phyloP scores from a whole-genome alignment of 2,329 filamentous ascomycete species.

The Drechslerella coelobrocha region DNA sequence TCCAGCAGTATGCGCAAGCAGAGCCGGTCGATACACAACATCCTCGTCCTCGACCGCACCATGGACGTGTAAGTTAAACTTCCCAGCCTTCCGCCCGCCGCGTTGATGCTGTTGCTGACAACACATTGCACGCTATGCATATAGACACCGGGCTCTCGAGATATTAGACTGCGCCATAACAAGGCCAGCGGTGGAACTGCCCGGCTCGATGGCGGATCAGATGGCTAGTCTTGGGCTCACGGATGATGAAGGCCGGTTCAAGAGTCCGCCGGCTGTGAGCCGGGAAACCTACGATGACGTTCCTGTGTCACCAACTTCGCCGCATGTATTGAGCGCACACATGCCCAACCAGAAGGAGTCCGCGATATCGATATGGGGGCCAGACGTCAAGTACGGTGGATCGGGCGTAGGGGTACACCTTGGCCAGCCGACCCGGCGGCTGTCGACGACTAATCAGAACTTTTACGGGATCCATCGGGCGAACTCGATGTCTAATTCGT shows the following conservation, averaged over 20 bases:
- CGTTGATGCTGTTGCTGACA: slow-evolving; percentile 30
- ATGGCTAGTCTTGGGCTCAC: slow-evolving; percentile 23
- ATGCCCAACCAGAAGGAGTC: slow-evolving; percentile 46
- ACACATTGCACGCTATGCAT: slow-evolving; percentile 22
- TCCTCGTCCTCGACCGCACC: slow-evolving; percentile 38
- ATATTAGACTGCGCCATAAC: slow-evolving; percentile 26
- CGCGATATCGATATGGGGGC: slow-evolving; percentile 22
- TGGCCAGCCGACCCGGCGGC: background rate
- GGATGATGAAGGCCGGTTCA: slow-evolving; percentile 26
- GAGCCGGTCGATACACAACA: slow-evolving; percentile 41
- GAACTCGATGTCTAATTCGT: slow-evolving; percentile 48
- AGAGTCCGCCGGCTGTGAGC: background rate
- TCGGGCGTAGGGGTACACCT: slow-evolving; percentile 20
- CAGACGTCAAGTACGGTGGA: slow-evolving; percentile 34
- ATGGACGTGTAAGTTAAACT: slow-evolving; percentile 36
- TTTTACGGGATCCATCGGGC: slow-evolving; percentile 39
- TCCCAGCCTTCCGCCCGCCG: slow-evolving; percentile 11
- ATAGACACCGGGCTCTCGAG: slow-evolving; percentile 34
- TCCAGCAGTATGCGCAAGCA: slow-evolving; percentile 42
- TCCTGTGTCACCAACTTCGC: slow-evolving; percentile 19
- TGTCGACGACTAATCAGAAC: slow-evolving; percentile 8
- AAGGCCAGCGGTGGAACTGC: slow-evolving; percentile 9
- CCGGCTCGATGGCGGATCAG: slow-evolving; percentile 23
- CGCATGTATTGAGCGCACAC: slow-evolving; percentile 21
- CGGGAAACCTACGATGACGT: slow-evolving; percentile 19